Evolutionary conservation across 2,329 filamentous ascomycete genomes (phyloP).

Genomic region (Pleurostoma richardsiae): DNA sequence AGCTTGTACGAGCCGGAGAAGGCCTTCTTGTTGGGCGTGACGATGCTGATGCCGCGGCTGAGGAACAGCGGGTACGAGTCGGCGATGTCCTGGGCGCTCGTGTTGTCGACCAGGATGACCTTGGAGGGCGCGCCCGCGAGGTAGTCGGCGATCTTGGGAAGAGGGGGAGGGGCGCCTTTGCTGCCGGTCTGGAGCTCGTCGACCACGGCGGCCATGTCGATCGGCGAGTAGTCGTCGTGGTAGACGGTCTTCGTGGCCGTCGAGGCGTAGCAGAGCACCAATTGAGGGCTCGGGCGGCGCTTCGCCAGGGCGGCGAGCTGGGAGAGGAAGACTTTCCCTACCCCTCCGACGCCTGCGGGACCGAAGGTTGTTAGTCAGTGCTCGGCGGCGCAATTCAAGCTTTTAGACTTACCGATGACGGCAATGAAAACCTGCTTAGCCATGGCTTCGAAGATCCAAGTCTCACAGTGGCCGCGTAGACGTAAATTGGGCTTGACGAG

Average conservation of each 20-base stretch:
- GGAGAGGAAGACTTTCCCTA: constrained; percentile 83
- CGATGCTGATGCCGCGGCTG: constrained; percentile 76
- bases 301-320: constrained; percentile 68
- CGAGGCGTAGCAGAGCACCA: constrained; percentile 79
- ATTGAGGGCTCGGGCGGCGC: constrained; percentile 62
- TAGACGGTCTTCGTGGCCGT: constrained; percentile 81
- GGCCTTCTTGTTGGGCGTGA: constrained; percentile 98
- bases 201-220: constrained; percentile 39
- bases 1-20: constrained; percentile 78
- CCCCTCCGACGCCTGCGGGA: constrained; percentile 74
- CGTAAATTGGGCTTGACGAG: neutral
- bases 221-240: constrained; percentile 64
- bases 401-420: constrained; percentile 30
- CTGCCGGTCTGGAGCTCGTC: constrained; percentile 5
- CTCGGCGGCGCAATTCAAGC: neutral
- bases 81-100: constrained; percentile 82
- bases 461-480: constrained; percentile 1
- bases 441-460: constrained; percentile 14
- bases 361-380: too few species aligned
- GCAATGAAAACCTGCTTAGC: constrained; percentile 34
- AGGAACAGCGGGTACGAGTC: constrained; percentile 78
- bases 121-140: constrained; percentile 73
- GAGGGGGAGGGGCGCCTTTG: constrained; percentile 49
- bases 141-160: constrained; percentile 70
- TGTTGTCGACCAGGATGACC: constrained; percentile 90